Percentiles rank a stretch among this genome's conserved stretches.
phyloP scores from a whole-genome alignment of 441 rosid genomes.

The Erysimum cheiri region DNA sequence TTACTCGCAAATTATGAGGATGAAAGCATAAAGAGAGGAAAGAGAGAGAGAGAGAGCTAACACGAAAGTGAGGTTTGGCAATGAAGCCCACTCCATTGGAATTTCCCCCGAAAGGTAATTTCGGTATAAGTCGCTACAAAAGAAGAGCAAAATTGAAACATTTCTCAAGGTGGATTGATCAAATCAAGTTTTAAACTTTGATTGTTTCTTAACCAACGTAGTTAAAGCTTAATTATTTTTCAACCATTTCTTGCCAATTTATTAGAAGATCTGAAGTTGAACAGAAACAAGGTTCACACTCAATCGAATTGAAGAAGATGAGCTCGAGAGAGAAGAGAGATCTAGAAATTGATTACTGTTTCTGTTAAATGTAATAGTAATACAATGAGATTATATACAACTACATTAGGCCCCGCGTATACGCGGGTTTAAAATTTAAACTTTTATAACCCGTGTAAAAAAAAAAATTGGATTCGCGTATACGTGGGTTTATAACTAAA shows the following conservation, averaged over 20 bases:
- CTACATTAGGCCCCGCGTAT: too few relatives aligned
- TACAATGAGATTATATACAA: too few relatives aligned
- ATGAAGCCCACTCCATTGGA: conserved; percentile 39
- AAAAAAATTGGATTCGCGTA: too few relatives aligned
- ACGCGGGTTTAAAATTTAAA: too few relatives aligned
- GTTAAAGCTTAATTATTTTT: background rate
- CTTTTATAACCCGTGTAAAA: too few relatives aligned
- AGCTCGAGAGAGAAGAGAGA: too few relatives aligned
- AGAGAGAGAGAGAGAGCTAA: conserved; percentile 8
- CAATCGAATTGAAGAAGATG: too few relatives aligned
- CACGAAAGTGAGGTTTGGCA: conserved; percentile 22
- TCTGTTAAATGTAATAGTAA: too few relatives aligned
- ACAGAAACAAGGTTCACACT: too few relatives aligned
- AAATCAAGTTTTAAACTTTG: background rate
- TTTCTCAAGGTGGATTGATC: background rate
- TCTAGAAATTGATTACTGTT: too few relatives aligned
- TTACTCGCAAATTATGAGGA: background rate
- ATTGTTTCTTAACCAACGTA: background rate
- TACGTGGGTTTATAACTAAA: too few relatives aligned
- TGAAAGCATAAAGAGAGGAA: background rate
- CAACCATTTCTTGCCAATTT: background rate
- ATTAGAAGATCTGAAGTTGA: too few relatives aligned
- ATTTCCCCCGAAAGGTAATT: conserved; percentile 34
- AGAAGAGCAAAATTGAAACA: background rate
- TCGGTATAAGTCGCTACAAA: conserved; percentile 11